Percentiles rank a stretch among this genome's conserved stretches.
These are phyloP conservation scores for Phaeosphaeria sp. DNA, from an alignment of 2,329 filamentous ascomycete species.

Conservation along the genomic window DNA sequence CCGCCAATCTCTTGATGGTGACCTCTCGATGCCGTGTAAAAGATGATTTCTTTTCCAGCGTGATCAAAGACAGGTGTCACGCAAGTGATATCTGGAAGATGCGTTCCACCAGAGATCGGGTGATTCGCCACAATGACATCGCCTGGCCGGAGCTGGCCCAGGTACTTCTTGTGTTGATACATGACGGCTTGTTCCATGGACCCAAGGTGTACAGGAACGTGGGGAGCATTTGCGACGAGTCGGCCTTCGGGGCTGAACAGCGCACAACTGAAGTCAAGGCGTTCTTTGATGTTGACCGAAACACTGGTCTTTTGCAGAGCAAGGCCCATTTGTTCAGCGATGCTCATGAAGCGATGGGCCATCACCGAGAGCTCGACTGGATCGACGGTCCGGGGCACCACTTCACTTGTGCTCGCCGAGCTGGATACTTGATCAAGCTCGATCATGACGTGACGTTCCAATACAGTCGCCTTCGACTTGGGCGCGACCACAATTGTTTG, in stretches of 20 bases:
- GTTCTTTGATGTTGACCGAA: slow-evolving; percentile 81
- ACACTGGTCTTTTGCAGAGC: slow-evolving; percentile 81
- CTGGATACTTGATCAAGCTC: slow-evolving; percentile 39
- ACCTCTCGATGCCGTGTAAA: slow-evolving; percentile 36
- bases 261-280: slow-evolving; percentile 83
- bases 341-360: slow-evolving; percentile 83
- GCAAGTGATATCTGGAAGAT: slow-evolving; percentile 38
- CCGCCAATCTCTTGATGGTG: slow-evolving; percentile 42
- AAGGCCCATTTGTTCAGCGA: slow-evolving; percentile 84
- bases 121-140: slow-evolving; percentile 40
- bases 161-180: slow-evolving; percentile 30
- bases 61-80: slow-evolving; percentile 35
- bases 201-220: slow-evolving; percentile 81
- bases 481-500: slow-evolving; percentile 56
- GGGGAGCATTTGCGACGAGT: slow-evolving; percentile 79
- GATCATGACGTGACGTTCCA: slow-evolving; percentile 81
- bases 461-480: slow-evolving; percentile 45
- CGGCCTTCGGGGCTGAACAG: slow-evolving; percentile 81
- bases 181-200: slow-evolving; percentile 34
- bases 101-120: slow-evolving; percentile 35
- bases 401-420: too few species aligned
- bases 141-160: slow-evolving; percentile 26
- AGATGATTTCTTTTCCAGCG: slow-evolving; percentile 24
- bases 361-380: slow-evolving; percentile 82
- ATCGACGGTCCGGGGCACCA: slow-evolving; percentile 55